Conservation (phyloP, 352 stramenopile genomes). For the Phytophthora europaea region DNA sequence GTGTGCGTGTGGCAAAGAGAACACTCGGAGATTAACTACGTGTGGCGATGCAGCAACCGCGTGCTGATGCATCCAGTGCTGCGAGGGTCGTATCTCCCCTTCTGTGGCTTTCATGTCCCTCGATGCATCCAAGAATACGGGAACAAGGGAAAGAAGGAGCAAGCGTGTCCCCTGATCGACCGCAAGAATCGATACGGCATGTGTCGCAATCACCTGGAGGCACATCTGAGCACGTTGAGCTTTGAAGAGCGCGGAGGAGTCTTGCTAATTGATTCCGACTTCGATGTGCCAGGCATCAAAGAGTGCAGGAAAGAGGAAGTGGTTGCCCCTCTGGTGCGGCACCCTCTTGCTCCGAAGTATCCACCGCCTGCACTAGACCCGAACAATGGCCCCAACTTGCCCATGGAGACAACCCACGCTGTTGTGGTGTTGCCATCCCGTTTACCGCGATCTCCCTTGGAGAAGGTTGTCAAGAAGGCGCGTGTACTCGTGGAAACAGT, state of each 20-base stretch:
- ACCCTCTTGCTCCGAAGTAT: slow-evolving; percentile 66
- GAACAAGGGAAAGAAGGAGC: slow-evolving; percentile 44
- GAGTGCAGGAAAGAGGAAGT: slow-evolving; percentile 58
- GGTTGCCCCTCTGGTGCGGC: slow-evolving; percentile 27
- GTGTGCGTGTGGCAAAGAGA: slow-evolving; percentile 70
- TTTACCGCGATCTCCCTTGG: neutral
- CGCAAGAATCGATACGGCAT: slow-evolving; percentile 71
- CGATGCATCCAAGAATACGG: slow-evolving; percentile 76
- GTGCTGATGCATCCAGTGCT: slow-evolving; percentile 74
- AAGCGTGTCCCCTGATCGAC: slow-evolving; percentile 56
- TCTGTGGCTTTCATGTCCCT: slow-evolving; percentile 72
- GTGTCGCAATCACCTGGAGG: slow-evolving; percentile 79
- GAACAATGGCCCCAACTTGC: neutral
- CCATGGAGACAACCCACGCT: slow-evolving; percentile 32
- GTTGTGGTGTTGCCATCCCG: slow-evolving; percentile 29
- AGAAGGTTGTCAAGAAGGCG: slow-evolving; percentile 29
- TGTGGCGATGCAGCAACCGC: slow-evolving; percentile 69
- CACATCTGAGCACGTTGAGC: slow-evolving; percentile 58
- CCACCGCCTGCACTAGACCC: slow-evolving; percentile 35
- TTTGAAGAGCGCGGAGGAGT: slow-evolving; percentile 59
- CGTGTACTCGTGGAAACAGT: neutral
- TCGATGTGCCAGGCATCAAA: slow-evolving; percentile 69
- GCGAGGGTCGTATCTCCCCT: slow-evolving; percentile 59
- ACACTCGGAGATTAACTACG: slow-evolving; percentile 55
- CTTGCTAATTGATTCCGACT: slow-evolving; percentile 64